Conservation (phyloP, 139 green algal species). For the Diplosphaera chodatii region DNA sequence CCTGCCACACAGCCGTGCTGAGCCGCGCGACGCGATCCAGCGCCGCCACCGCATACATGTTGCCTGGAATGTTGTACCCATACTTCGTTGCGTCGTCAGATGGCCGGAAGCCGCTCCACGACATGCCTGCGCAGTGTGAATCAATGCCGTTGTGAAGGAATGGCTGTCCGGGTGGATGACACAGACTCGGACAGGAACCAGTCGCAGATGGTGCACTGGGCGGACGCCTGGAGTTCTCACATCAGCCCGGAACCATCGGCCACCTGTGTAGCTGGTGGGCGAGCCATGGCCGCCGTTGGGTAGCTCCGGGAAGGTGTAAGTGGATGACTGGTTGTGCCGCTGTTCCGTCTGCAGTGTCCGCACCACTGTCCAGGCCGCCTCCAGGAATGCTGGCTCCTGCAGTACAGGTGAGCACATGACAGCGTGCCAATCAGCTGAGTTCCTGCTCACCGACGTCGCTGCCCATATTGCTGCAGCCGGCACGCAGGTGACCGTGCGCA, state of each 20-base stretch:
- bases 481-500: no score
- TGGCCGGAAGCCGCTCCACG: conserved; percentile 55
- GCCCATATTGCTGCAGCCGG: no score
- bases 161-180: no score
- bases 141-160: no score
- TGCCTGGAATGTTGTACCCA: conserved; percentile 46
- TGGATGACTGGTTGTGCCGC: conserved; percentile 33
- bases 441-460: no score
- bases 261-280: conserved; percentile 20
- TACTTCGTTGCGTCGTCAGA: conserved; percentile 50
- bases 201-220: no score
- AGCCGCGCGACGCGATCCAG: conserved; percentile 42
- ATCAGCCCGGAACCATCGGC: neutral
- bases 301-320: conserved; percentile 52
- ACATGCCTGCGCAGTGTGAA: conserved; percentile 61
- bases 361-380: conserved; percentile 36
- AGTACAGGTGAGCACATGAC: no score
- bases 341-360: conserved; percentile 39
- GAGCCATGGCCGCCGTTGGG: conserved; percentile 25
- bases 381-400: conserved; percentile 32
- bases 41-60: conserved; percentile 37
- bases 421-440: no score
- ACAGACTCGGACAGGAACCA: no score
- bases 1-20: conserved; percentile 37
- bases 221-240: no score